Conservation (phyloP, 2,329 filamentous ascomycete species). For the Talaromyces sp. region DNA sequence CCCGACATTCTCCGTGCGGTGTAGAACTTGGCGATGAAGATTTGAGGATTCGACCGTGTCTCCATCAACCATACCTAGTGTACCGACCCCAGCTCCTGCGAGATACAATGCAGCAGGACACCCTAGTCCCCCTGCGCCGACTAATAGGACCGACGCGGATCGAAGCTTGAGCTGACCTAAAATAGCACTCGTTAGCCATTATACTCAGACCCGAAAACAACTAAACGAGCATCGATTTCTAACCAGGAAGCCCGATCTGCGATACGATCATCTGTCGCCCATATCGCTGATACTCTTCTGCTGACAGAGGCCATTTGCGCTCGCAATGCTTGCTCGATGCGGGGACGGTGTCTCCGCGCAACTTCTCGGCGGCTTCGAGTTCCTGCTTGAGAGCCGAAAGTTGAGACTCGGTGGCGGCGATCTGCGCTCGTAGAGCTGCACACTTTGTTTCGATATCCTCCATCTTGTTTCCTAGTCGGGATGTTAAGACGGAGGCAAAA, state of each 20-base stretch:
- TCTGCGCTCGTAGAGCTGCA: conserved; percentile 35
- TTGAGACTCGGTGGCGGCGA: conserved; percentile 35
- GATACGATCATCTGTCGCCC: conserved; percentile 87
- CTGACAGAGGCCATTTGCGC: conserved; percentile 62
- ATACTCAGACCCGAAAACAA: background rate
- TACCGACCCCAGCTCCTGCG: conserved; percentile 81
- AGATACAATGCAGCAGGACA: conserved; percentile 93
- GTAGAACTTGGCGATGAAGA: conserved; percentile 85
- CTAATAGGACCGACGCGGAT: conserved; percentile 67
- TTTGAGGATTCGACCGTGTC: conserved; percentile 87
- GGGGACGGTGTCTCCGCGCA: conserved; percentile 20
- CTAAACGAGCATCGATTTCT: conserved; percentile 17
- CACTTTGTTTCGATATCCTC: conserved; percentile 11
- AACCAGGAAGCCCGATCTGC: conserved; percentile 72
- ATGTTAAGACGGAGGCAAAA: too few species aligned
- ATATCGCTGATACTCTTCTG: conserved; percentile 79
- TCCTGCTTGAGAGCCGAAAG: conserved; percentile 35
- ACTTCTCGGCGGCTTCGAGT: conserved; percentile 31
- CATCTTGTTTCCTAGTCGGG: background rate
- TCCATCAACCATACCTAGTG: conserved; percentile 78
- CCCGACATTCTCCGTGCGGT: conserved; percentile 67
- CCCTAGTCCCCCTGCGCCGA: conserved; percentile 85
- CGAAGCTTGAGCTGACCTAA: conserved; percentile 73
- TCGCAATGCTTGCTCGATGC: background rate
- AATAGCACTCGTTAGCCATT: background rate